Evolutionary conservation across 2,329 filamentous ascomycete genomes (phyloP).

Genomic region (Aspergillus nomiae): DNA sequence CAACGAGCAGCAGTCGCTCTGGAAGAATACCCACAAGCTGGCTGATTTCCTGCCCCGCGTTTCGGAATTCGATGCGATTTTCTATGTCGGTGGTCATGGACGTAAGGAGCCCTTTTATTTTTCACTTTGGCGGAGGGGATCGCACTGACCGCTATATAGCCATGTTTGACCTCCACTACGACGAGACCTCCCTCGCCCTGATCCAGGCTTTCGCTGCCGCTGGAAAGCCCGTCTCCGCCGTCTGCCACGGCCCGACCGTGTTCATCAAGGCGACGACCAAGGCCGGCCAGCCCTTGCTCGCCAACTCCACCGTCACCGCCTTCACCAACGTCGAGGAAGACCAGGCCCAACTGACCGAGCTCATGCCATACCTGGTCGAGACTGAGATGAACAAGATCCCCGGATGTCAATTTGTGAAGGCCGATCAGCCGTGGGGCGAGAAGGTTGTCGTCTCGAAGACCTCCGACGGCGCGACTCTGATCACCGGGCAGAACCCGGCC

Average conservation of each 20-base stretch:
- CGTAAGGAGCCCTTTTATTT: conserved; percentile 40
- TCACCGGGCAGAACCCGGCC: conserved; percentile 52
- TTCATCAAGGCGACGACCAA: conserved; percentile 46
- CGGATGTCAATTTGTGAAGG: conserved; percentile 47
- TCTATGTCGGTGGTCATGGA: conserved; percentile 62
- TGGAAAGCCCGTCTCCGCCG: conserved; percentile 52
- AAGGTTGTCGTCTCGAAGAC: conserved; percentile 45
- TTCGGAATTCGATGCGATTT: conserved; percentile 65
- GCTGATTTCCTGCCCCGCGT: conserved; percentile 58
- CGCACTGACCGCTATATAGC: conserved; percentile 25
- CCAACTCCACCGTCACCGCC: conserved; percentile 45
- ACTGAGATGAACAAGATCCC: conserved; percentile 41
- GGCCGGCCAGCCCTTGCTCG: conserved; percentile 45
- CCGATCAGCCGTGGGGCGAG: conserved; percentile 45
- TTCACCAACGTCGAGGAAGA: conserved; percentile 53
- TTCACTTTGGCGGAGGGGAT: neutral
- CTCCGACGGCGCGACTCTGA: conserved; percentile 35
- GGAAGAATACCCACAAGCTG: conserved; percentile 65
- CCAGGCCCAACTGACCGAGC: conserved; percentile 36
- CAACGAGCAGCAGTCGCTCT: conserved; percentile 58
- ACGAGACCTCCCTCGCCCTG: conserved; percentile 44
- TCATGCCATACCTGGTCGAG: conserved; percentile 50
- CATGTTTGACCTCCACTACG: conserved; percentile 54
- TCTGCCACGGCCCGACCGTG: conserved; percentile 52
- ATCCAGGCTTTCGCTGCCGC: conserved; percentile 52